Evolutionary conservation across 2,329 filamentous ascomycete species (phyloP).

Genomic region (Beauveria varroae): DNA sequence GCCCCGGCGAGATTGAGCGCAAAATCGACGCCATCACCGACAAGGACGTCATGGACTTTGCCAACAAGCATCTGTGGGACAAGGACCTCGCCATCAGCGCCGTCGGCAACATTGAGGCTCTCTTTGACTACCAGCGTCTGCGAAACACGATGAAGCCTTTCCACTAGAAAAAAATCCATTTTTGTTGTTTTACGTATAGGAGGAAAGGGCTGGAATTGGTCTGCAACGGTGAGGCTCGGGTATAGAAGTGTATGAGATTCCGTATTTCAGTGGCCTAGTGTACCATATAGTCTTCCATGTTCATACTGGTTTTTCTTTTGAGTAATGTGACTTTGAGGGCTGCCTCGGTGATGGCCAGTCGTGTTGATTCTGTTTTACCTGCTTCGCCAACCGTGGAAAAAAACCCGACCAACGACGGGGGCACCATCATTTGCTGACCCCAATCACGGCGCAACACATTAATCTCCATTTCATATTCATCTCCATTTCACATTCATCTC

Average conservation of each 20-base stretch:
- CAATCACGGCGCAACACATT: no score
- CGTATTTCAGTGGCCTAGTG: constrained; percentile 42
- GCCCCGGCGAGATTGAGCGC: constrained; percentile 89
- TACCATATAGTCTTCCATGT: constrained; percentile 43
- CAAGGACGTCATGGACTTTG: constrained; percentile 96
- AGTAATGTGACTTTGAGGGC: not conserved
- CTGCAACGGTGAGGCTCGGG: constrained; percentile 33
- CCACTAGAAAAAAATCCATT: constrained; percentile 20
- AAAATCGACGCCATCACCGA: constrained; percentile 82
- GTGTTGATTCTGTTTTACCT: no score
- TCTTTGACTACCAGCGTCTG: constrained; percentile 70
- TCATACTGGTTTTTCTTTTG: constrained; percentile 23
- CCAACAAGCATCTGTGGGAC: constrained; percentile 93
- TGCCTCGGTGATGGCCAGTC: no score
- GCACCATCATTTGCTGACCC: no score
- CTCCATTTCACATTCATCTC: no score
- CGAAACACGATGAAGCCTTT: constrained; percentile 79
- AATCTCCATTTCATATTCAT: no score
- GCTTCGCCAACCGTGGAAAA: no score
- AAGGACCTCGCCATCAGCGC: constrained; percentile 91
- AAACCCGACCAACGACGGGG: no score
- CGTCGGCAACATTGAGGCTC: constrained; percentile 84
- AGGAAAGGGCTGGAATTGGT: constrained; percentile 18
- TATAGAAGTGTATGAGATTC: constrained; percentile 51
- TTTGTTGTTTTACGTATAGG: constrained; percentile 12